A percentile compares a stretch with the other conserved stretches of the same genome.
Conservation (phyloP, 2,329 filamentous ascomycete species). For the Arthroderma sp. region DNA sequence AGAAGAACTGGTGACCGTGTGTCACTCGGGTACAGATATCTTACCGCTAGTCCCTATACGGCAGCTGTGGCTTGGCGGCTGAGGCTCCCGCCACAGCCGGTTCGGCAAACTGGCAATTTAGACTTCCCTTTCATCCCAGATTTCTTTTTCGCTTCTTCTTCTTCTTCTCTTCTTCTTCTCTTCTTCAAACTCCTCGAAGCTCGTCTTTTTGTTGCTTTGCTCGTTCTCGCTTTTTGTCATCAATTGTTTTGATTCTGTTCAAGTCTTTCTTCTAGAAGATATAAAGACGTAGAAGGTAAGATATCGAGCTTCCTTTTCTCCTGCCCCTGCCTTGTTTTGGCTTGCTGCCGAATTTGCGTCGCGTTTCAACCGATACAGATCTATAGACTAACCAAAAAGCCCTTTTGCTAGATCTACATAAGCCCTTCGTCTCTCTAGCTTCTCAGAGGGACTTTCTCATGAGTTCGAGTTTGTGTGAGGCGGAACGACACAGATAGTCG, state of each 20-base stretch:
- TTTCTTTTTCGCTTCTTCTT: no score
- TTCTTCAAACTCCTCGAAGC: no score
- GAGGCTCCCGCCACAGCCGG: background rate
- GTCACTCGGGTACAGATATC: no score
- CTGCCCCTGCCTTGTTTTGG: background rate
- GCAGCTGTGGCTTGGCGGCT: no score
- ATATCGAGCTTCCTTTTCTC: background rate
- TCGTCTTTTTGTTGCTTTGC: background rate
- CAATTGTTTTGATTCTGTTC: no score
- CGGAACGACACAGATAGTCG: constrained; percentile 13
- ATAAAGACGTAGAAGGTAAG: background rate
- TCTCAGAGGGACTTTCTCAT: constrained; percentile 10
- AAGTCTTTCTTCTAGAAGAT: no score
- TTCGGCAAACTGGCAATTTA: background rate
- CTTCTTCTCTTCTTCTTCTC: no score
- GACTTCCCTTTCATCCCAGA: background rate
- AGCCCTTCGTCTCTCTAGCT: no score
- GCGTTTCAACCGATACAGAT: background rate
- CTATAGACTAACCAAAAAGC: background rate
- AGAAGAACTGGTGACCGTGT: no score
- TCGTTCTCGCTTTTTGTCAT: background rate
- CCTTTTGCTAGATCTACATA: background rate
- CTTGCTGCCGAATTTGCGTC: constrained; percentile 1
- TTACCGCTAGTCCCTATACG: no score
- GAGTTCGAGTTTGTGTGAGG: constrained; percentile 11